Percentiles rank a stretch among this genome's conserved stretches.
Evolutionary conservation across 2,329 filamentous ascomycete genomes (phyloP).

Genomic region (Stagonosporopsis rhizophila): DNA sequence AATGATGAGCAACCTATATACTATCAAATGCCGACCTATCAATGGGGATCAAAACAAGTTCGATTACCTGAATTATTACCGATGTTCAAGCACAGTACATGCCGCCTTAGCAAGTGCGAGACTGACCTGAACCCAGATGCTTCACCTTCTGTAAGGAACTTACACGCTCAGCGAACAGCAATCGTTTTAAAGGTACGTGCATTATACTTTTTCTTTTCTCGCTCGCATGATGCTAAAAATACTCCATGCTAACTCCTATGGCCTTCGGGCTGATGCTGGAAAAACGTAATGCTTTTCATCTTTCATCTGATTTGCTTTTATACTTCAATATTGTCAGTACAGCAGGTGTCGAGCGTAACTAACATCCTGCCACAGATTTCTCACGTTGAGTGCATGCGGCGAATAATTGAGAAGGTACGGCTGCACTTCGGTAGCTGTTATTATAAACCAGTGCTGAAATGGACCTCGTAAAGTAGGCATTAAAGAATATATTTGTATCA

Average conservation of each 20-base stretch:
- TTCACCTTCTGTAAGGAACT: background rate
- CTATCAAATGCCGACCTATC: constrained; percentile 51
- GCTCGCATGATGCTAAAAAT: constrained; percentile 45
- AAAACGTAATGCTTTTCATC: constrained; percentile 50
- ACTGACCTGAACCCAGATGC: constrained; percentile 27
- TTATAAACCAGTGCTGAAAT: no score
- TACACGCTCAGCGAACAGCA: background rate
- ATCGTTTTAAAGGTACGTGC: constrained; percentile 20
- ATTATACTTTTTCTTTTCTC: constrained; percentile 1
- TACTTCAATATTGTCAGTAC: constrained; percentile 1
- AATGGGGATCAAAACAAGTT: constrained; percentile 49
- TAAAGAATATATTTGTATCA: constrained; percentile 5
- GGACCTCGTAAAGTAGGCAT: background rate
- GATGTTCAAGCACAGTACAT: background rate
- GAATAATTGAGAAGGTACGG: background rate
- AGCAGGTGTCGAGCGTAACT: constrained; percentile 8
- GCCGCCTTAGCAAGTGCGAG: background rate
- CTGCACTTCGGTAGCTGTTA: background rate
- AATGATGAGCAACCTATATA: constrained; percentile 49
- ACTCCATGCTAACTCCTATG: constrained; percentile 51
- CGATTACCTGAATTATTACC: constrained; percentile 46
- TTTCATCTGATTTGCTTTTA: constrained; percentile 45
- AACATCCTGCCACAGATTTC: background rate
- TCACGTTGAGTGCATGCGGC: background rate
- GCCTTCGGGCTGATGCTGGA: constrained; percentile 44